phyloP scores from a whole-genome alignment of 805 yeast species.

The Yamadazyma phyllophila region DNA sequence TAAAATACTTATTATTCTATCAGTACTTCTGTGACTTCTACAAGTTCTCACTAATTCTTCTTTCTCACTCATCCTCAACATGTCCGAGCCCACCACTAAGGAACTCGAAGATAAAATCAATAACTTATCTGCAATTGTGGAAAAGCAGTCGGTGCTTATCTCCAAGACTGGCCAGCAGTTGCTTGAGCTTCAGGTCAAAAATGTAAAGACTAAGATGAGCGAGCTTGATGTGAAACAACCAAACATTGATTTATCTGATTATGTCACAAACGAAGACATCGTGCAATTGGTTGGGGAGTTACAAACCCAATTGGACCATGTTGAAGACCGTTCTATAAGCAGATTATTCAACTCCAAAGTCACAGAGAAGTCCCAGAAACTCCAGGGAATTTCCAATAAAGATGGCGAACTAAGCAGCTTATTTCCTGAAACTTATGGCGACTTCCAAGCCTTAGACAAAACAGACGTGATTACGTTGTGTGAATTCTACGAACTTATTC shows the following conservation, averaged over 20 bases:
- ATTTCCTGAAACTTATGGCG: conserved; percentile 60
- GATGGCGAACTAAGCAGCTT: conserved; percentile 67
- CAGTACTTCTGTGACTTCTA: background rate
- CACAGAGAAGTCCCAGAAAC: conserved; percentile 25
- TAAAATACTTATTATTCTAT: background rate
- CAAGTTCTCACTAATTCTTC: background rate
- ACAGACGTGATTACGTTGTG: conserved; percentile 52
- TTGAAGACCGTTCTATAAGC: conserved; percentile 75
- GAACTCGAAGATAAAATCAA: conserved; percentile 46
- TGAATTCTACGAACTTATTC: conserved; percentile 72
- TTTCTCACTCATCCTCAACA: conserved; percentile 1
- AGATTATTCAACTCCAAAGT: conserved; percentile 65
- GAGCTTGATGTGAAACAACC: conserved; percentile 21
- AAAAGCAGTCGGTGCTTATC: conserved; percentile 63
- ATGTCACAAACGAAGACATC: conserved; percentile 77
- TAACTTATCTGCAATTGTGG: conserved; percentile 51
- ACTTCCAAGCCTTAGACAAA: conserved; percentile 48
- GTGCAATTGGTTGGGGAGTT: conserved; percentile 85
- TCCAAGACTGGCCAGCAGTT: conserved; percentile 80
- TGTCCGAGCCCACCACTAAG: conserved; percentile 16
- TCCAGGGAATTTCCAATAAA: conserved; percentile 74
- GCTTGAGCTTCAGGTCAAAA: conserved; percentile 60
- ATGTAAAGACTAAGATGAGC: conserved; percentile 43
- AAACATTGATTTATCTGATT: conserved; percentile 49
- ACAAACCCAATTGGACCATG: conserved; percentile 77